Evolutionary conservation across 192 early-diverging fungal genomes (phyloP).

Genomic region (Obelidium mucronatum): DNA sequence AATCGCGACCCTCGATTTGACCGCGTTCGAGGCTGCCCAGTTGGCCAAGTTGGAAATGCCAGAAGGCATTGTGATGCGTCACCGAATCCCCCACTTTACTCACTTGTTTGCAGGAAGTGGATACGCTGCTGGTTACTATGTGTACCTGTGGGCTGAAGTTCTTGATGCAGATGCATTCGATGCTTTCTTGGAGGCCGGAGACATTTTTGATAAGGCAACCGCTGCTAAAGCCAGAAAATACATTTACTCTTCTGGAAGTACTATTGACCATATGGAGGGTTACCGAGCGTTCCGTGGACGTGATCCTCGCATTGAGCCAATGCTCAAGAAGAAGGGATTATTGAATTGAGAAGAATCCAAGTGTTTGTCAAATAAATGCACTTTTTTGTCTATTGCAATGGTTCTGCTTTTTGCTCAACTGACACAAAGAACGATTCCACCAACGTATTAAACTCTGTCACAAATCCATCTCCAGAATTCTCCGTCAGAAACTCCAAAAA

Average conservation of each 20-base stretch:
- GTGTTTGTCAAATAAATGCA: neutral
- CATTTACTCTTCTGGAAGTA: conserved; percentile 14
- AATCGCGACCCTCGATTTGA: neutral
- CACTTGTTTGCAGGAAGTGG: neutral
- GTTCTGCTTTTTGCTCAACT: too few relatives aligned
- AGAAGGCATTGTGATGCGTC: conserved; percentile 1
- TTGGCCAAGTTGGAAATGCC: conserved; percentile 6
- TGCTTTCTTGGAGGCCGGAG: neutral
- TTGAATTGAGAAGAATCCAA: neutral
- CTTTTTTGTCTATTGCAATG: too few relatives aligned
- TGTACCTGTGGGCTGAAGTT: conserved; percentile 8
- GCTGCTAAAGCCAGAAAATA: neutral
- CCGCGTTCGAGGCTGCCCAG: neutral
- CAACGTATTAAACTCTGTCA: too few relatives aligned
- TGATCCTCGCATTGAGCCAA: neutral
- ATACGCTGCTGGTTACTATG: conserved; percentile 6
- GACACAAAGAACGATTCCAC: too few relatives aligned
- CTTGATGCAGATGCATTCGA: conserved; percentile 9
- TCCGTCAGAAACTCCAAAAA: too few relatives aligned
- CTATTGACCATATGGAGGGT: conserved; percentile 12
- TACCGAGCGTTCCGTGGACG: conserved; percentile 10
- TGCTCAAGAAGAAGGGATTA: conserved; percentile 4
- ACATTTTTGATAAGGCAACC: conserved; percentile 5
- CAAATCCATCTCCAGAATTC: too few relatives aligned
- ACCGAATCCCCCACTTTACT: neutral